These are phyloP conservation scores for Chlorella sorokiniana DNA, from an alignment of 139 green algal species.

Conservation along the genomic window DNA sequence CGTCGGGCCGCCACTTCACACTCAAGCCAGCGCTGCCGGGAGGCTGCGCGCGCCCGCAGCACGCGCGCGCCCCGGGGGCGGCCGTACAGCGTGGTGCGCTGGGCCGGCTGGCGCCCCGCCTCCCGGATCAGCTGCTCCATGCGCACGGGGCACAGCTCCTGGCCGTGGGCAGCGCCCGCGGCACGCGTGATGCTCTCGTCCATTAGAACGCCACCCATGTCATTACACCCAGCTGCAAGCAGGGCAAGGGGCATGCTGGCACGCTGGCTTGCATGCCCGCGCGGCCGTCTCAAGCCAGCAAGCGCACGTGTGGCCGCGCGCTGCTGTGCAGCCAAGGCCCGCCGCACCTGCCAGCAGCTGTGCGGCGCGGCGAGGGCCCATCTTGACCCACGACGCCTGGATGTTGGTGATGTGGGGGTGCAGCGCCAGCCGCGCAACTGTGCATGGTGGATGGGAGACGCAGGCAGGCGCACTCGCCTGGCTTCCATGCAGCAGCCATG, in stretches of 20 bases:
- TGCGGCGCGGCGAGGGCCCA: slow-evolving; percentile 73
- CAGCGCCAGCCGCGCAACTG: slow-evolving; percentile 70
- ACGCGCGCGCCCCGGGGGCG: slow-evolving; percentile 20
- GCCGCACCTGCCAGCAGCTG: slow-evolving; percentile 61
- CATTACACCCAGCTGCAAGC: slow-evolving; percentile 76
- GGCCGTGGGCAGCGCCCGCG: slow-evolving; percentile 78
- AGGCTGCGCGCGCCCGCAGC: neutral
- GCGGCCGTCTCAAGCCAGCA: neutral
- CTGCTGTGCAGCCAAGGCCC: too few relatives aligned
- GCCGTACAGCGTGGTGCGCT: slow-evolving; percentile 85
- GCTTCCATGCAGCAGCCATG: too few relatives aligned
- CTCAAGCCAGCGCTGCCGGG: too few relatives aligned
- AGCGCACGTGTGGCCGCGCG: neutral
- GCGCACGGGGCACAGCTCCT: slow-evolving; percentile 67
- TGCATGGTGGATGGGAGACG: too few relatives aligned
- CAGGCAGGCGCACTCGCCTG: too few relatives aligned
- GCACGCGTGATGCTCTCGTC: slow-evolving; percentile 91
- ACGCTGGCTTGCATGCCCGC: neutral
- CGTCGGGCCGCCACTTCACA: too few relatives aligned
- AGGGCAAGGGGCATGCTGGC: neutral
- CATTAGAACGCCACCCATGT: slow-evolving; percentile 93
- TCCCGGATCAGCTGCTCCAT: slow-evolving; percentile 79
- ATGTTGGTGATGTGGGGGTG: slow-evolving; percentile 76
- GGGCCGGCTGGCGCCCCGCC: slow-evolving; percentile 56
- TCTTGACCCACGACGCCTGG: slow-evolving; percentile 87